These are phyloP conservation scores for Trichophyton benhamiae DNA, from an alignment of 2,329 filamentous ascomycete species.

Conservation along the genomic window DNA sequence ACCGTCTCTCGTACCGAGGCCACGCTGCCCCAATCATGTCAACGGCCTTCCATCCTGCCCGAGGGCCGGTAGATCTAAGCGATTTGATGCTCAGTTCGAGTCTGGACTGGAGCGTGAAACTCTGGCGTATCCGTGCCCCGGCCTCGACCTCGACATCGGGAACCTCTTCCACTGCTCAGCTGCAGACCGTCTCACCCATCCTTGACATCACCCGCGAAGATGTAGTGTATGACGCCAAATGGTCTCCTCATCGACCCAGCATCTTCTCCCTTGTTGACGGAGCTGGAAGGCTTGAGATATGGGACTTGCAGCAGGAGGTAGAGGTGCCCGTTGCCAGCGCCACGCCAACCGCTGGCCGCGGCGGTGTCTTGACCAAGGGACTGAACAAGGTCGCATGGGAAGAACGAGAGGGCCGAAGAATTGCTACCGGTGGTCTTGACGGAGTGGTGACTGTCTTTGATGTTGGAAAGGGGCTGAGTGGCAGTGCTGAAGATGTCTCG, in stretches of 20 bases:
- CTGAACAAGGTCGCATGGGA: constrained; percentile 95
- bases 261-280: constrained; percentile 94
- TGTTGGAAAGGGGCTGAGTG: constrained; percentile 58
- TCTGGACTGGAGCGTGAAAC: constrained; percentile 91
- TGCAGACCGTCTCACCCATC: constrained; percentile 54
- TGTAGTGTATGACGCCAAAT: constrained; percentile 88
- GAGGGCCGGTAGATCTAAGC: constrained; percentile 84
- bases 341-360: constrained; percentile 51
- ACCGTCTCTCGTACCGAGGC: constrained; percentile 73
- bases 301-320: constrained; percentile 85
- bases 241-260: constrained; percentile 87
- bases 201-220: constrained; percentile 90
- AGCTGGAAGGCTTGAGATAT: constrained; percentile 80
- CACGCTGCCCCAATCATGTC: constrained; percentile 94
- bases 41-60: constrained; percentile 84
- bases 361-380: constrained; percentile 63
- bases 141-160: constrained; percentile 28
- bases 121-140: constrained; percentile 72
- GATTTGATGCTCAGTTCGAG: constrained; percentile 87
- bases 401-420: constrained; percentile 67
- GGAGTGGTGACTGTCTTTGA: constrained; percentile 87
- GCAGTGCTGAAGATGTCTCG: constrained; percentile 70
- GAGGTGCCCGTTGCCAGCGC: constrained; percentile 82
- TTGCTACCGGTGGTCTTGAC: constrained; percentile 86
- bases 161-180: constrained; percentile 23